A percentile compares a stretch with the other conserved stretches of the same genome.
Evolutionary conservation across 345 rosid genomes (phyloP).

Genomic region (Boechera retrofracta): DNA sequence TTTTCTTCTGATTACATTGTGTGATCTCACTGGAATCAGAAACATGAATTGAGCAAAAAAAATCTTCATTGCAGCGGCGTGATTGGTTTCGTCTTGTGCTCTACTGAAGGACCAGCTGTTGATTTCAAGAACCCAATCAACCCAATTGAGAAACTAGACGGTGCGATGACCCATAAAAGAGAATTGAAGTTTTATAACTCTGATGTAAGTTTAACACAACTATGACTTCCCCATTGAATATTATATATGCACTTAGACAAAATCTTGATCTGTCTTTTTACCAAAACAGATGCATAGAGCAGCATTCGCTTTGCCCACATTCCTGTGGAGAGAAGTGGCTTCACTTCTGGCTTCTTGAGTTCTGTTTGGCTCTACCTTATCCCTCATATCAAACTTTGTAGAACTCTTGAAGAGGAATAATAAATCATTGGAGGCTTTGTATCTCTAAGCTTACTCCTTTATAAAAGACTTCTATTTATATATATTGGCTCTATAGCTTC

Average conservation of each 20-base stretch:
- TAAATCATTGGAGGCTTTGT: slow-evolving; percentile 35
- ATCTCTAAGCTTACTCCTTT: slow-evolving; percentile 29
- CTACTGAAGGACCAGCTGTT: slow-evolving; percentile 77
- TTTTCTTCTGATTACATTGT: slow-evolving; percentile 10
- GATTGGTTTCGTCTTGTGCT: slow-evolving; percentile 86
- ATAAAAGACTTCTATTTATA: slow-evolving; percentile 7
- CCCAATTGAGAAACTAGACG: slow-evolving; percentile 86
- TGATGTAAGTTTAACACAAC: slow-evolving; percentile 54
- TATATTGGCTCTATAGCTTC: slow-evolving; percentile 10
- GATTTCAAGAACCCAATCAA: slow-evolving; percentile 86
- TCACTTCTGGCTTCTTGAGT: slow-evolving; percentile 46
- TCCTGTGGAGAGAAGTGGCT: slow-evolving; percentile 77
- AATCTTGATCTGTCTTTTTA: slow-evolving; percentile 11
- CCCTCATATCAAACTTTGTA: slow-evolving; percentile 19
- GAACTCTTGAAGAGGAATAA: slow-evolving; percentile 29
- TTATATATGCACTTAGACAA: slow-evolving; percentile 10
- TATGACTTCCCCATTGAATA: slow-evolving; percentile 5
- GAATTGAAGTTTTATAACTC: slow-evolving; percentile 86
- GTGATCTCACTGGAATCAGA: neutral
- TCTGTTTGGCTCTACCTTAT: slow-evolving; percentile 1
- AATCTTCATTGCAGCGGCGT: slow-evolving; percentile 65
- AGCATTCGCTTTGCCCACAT: slow-evolving; percentile 85
- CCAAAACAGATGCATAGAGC: slow-evolving; percentile 79
- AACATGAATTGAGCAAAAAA: neutral
- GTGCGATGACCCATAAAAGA: slow-evolving; percentile 63